Percentiles rank a stretch among this genome's conserved stretches.
phyloP scores from a whole-genome alignment of 257 asterid species.

The Dorcoceras hygrometricum region DNA sequence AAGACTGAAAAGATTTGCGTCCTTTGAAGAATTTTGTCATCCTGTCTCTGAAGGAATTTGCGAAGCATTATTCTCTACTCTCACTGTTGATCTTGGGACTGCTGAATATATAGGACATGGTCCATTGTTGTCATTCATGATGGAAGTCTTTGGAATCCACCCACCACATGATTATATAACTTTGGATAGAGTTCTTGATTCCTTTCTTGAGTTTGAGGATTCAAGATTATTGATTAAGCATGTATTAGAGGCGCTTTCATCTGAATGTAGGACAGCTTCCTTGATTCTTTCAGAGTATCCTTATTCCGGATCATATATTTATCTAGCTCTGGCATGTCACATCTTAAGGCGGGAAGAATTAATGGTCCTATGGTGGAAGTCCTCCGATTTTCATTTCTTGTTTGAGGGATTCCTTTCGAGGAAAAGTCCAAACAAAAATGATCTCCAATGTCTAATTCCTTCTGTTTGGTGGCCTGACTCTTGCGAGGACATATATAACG shows the following conservation, averaged over 20 bases:
- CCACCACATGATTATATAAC: slow-evolving; percentile 82
- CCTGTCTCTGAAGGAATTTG: slow-evolving; percentile 78
- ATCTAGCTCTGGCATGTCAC: slow-evolving; percentile 83
- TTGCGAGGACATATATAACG: slow-evolving; percentile 67
- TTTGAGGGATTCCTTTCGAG: slow-evolving; percentile 87
- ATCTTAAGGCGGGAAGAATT: slow-evolving; percentile 74
- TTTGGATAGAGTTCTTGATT: slow-evolving; percentile 74
- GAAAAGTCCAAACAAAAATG: slow-evolving; percentile 81
- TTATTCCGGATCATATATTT: slow-evolving; percentile 84
- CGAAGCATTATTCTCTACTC: slow-evolving; percentile 53
- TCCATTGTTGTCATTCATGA: slow-evolving; percentile 66
- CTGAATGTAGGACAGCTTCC: slow-evolving; percentile 67
- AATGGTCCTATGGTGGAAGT: slow-evolving; percentile 87
- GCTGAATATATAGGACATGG: slow-evolving; percentile 70
- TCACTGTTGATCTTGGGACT: slow-evolving; percentile 46
- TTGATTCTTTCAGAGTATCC: slow-evolving; percentile 83
- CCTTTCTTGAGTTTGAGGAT: slow-evolving; percentile 61
- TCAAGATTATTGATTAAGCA: slow-evolving; percentile 58
- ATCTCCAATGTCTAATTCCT: slow-evolving; percentile 86
- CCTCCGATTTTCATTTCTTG: slow-evolving; percentile 64
- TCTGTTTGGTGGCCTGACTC: slow-evolving; percentile 97
- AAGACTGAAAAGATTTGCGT: slow-evolving; percentile 73
- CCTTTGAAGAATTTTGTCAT: slow-evolving; percentile 57
- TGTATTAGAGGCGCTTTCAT: slow-evolving; percentile 66
- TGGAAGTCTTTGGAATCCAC: slow-evolving; percentile 58